Evolutionary conservation across 1,284 basidiomycete species (phyloP), one percentile per base, ranked within the genome.

Genomic region (Boletus smithii): DNA sequence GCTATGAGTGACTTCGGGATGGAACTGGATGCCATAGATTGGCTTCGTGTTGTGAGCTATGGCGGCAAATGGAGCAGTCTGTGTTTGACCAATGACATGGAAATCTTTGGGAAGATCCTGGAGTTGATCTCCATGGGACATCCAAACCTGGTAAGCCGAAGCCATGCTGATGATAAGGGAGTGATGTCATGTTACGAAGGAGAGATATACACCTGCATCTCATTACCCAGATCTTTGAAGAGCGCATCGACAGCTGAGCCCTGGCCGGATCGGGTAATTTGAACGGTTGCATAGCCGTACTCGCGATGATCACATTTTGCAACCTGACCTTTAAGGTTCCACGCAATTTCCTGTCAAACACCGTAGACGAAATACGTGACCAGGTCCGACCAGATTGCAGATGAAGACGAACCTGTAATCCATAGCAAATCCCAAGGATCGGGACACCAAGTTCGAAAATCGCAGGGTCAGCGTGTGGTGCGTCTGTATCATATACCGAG

Each of bases 51-150:
- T 75, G 73, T 99, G 97, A 3, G 92, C 92, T 53, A 99, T 84
- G 6, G 95, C 95, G 7, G 95, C 95, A 64, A 80, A 99, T 0
- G 95, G 95, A 1, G 95, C 95, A 2, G 87, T 89, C 24, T 79
- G 73, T 1, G 97, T 99, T 48, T 79, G 79, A 7, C 92, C 97
- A 56, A 99, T 89, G 56, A 91, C 80, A 62, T 91, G 83, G 71
- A 98, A 99, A 60, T 87, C 73, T 0, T 84, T 73, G 17, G 97
- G 97, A 8, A 88, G 76, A 48, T 79, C 80, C 29, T 84, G 87
- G 40, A 99, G 80, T 61, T 97, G 93, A 69, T 99, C 97, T 17
- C 95, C 95, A 67, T 99, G 97, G 29, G 94, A 97, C 97, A 99
- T 99, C 97, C 97, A 99, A 31, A 98, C 95, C 88, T 95, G 57